These are phyloP conservation scores for Epichloe elymi DNA, from an alignment of 2,329 filamentous ascomycete species.

Conservation along the genomic window DNA sequence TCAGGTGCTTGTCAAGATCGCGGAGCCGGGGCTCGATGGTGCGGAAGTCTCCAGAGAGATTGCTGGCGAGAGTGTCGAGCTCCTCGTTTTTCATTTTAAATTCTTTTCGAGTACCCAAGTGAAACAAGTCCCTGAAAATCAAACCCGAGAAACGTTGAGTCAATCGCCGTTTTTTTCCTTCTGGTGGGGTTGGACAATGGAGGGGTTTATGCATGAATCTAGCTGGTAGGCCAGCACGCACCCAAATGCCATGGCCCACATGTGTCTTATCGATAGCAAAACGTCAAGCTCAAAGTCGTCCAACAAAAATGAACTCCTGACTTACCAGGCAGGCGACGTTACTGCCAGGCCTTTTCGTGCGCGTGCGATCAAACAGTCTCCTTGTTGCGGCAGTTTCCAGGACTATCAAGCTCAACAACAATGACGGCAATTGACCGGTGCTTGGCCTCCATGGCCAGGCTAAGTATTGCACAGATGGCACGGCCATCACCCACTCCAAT, in stretches of 20 bases:
- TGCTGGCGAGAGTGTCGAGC: conserved; percentile 36
- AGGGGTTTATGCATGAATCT: conserved; percentile 9
- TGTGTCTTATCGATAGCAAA: conserved; percentile 4
- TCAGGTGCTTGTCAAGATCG: conserved; percentile 76
- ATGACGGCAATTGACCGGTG: conserved; percentile 42
- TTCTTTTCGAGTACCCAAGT: background rate
- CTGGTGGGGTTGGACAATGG: conserved; percentile 10
- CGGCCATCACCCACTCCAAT: conserved; percentile 31
- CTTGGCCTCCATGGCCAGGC: conserved; percentile 40
- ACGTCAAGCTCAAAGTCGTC: background rate
- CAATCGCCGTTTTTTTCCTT: conserved; percentile 13
- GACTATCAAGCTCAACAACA: conserved; percentile 12
- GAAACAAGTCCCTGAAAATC: background rate
- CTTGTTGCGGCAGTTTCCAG: background rate
- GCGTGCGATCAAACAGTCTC: background rate
- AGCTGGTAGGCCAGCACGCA: background rate
- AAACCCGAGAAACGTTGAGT: conserved; percentile 8
- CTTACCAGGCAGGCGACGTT: conserved; percentile 12
- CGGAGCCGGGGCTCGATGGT: conserved; percentile 60
- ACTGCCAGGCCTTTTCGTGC: conserved; percentile 6
- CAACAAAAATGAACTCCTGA: conserved; percentile 11
- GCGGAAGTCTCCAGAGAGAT: conserved; percentile 61
- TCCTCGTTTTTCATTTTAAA: conserved; percentile 43
- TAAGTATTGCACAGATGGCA: conserved; percentile 28
- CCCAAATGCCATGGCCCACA: too few relatives aligned